Conservation (phyloP, 495 filamentous ascomycete genomes). For the Evansstolkia leycettana region DNA sequence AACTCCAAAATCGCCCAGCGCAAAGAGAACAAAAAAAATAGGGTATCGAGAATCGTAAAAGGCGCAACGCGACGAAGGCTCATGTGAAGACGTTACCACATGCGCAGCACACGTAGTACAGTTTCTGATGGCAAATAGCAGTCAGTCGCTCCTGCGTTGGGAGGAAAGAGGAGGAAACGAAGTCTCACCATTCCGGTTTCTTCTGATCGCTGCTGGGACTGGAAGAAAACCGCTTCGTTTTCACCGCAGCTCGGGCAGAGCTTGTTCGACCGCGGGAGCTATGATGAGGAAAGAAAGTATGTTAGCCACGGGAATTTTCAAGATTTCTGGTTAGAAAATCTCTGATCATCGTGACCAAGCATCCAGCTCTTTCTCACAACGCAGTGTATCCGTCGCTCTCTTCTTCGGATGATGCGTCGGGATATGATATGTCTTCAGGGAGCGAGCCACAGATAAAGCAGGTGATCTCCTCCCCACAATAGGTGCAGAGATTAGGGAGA, state of each 20-base stretch:
- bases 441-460: slow-evolving; percentile 33
- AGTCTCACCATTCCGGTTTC: slow-evolving; percentile 91
- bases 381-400: slow-evolving; percentile 5
- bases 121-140: slow-evolving; percentile 50
- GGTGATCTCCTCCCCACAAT: slow-evolving; percentile 38
- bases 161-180: slow-evolving; percentile 2
- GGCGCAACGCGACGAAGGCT: slow-evolving; percentile 12
- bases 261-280: slow-evolving; percentile 80
- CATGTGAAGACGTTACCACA: slow-evolving; percentile 79
- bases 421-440: slow-evolving; percentile 5
- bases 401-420: slow-evolving; percentile 4
- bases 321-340: slow-evolving; percentile 1
- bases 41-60: slow-evolving; percentile 25
- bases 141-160: slow-evolving; percentile 1
- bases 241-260: slow-evolving; percentile 74
- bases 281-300: slow-evolving; percentile 19
- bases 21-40: slow-evolving; percentile 7
- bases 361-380: slow-evolving; percentile 1
- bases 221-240: slow-evolving; percentile 89
- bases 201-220: slow-evolving; percentile 89
- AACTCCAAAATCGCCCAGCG: background rate
- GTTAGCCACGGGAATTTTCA: slow-evolving; percentile 34
- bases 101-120: slow-evolving; percentile 91
- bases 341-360: slow-evolving; percentile 2
- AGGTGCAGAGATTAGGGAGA: slow-evolving; percentile 42